These are phyloP conservation scores for Byssothecium circinans DNA, from an alignment of 2,329 filamentous ascomycete genomes.

Conservation along the genomic window DNA sequence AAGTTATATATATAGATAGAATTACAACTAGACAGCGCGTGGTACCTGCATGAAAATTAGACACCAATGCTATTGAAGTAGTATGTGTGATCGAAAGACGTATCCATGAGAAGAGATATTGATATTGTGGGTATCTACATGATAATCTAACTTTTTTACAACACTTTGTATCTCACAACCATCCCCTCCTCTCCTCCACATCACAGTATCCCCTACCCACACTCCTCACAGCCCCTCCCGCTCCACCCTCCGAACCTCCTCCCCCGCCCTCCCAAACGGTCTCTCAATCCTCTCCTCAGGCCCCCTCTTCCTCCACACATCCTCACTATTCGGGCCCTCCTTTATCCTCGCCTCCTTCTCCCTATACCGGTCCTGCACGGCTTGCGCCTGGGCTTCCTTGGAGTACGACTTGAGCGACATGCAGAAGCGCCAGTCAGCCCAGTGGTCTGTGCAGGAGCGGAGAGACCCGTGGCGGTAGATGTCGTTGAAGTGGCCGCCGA, in stretches of 20 bases:
- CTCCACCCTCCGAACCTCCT: conserved; percentile 3
- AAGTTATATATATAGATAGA: no score
- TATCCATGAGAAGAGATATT: no score
- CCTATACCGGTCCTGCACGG: conserved; percentile 68
- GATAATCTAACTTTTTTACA: no score
- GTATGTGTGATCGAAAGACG: no score
- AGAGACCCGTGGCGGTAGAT: conserved; percentile 84
- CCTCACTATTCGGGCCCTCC: conserved; percentile 76
- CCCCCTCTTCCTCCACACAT: conserved; percentile 80
- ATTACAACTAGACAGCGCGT: no score
- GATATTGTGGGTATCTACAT: no score
- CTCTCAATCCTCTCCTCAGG: conserved; percentile 35
- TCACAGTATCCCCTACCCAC: no score
- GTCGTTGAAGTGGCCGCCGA: conserved; percentile 88
- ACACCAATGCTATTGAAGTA: no score
- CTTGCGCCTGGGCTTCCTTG: conserved; percentile 57
- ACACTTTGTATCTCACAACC: no score
- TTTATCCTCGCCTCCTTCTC: conserved; percentile 67
- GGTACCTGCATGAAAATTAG: no score
- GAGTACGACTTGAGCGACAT: conserved; percentile 74
- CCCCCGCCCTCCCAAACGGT: conserved; percentile 26
- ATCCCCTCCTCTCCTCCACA: no score
- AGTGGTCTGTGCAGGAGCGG: conserved; percentile 77
- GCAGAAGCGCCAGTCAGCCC: conserved; percentile 97
- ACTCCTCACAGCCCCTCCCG: not conserved